These are phyloP conservation scores for Stagonosporopsis vannaccii DNA, from an alignment of 2,329 filamentous ascomycete species.

Conservation along the genomic window DNA sequence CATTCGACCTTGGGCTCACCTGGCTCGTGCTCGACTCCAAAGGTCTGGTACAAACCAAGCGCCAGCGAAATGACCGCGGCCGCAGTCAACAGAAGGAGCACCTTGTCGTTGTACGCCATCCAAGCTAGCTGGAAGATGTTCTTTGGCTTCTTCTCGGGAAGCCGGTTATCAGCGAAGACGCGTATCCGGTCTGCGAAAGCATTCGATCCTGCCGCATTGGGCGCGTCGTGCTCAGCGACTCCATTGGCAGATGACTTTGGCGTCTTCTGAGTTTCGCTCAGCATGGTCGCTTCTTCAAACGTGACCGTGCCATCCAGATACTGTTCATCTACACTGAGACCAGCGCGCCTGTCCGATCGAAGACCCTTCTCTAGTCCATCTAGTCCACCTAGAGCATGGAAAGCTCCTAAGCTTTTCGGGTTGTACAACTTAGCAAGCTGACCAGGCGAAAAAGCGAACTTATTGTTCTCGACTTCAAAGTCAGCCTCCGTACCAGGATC, in stretches of 20 bases:
- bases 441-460: constrained; percentile 83
- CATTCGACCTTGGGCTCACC: constrained; percentile 70
- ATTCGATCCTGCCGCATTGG: constrained; percentile 28
- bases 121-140: constrained; percentile 75
- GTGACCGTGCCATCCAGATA: constrained; percentile 68
- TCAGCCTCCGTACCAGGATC: constrained; percentile 79
- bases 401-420: constrained; percentile 77
- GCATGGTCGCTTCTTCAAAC: constrained; percentile 69
- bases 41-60: constrained; percentile 76
- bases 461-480: constrained; percentile 75
- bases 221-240: not conserved
- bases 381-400: constrained; percentile 77
- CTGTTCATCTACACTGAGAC: constrained; percentile 75
- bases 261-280: constrained; percentile 22
- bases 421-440: constrained; percentile 83
- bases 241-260: constrained; percentile 28
- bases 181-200: constrained; percentile 70
- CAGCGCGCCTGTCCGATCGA: constrained; percentile 68
- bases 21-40: constrained; percentile 63
- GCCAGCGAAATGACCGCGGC: constrained; percentile 77
- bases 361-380: constrained; percentile 76
- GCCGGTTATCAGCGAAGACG: constrained; percentile 72
- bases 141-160: constrained; percentile 75
- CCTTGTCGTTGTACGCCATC: constrained; percentile 85
- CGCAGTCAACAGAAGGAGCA: constrained; percentile 60